Percentiles rank a stretch among this genome's conserved stretches.
Conservation (phyloP, 306 rosid genomes). For the Fragaria ananassa region DNA sequence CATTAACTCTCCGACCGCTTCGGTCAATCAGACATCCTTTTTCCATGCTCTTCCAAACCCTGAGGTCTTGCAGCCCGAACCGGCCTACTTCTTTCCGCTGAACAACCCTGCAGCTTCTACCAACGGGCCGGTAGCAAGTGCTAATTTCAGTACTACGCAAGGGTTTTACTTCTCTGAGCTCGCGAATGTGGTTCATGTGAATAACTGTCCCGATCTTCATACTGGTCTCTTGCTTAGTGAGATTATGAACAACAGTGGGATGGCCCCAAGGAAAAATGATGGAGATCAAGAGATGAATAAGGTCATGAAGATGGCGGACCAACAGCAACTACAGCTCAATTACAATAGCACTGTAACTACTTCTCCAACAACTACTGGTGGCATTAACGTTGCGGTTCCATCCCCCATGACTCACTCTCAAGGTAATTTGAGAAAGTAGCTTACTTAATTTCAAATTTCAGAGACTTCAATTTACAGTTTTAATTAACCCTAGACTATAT, state of each 20-base stretch:
- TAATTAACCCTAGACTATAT: neutral
- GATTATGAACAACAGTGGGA: slow-evolving; percentile 43
- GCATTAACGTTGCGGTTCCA: slow-evolving; percentile 40
- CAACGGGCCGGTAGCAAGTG: slow-evolving; percentile 2
- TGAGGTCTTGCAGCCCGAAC: slow-evolving; percentile 32
- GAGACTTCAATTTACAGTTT: neutral
- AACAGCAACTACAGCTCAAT: slow-evolving; percentile 35
- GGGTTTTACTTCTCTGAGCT: slow-evolving; percentile 77
- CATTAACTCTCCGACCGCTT: slow-evolving; percentile 42
- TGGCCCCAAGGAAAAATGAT: slow-evolving; percentile 40
- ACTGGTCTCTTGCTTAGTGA: slow-evolving; percentile 65
- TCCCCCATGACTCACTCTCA: slow-evolving; percentile 42
- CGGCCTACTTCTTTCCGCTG: slow-evolving; percentile 55
- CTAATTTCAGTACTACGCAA: slow-evolving; percentile 28
- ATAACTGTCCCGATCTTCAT: slow-evolving; percentile 28
- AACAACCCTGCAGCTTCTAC: neutral
- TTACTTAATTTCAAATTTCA: neutral
- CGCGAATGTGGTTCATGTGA: slow-evolving; percentile 36
- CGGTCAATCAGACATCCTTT: slow-evolving; percentile 37
- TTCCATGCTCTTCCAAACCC: slow-evolving; percentile 35
- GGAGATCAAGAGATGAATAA: slow-evolving; percentile 40
- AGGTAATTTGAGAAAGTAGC: slow-evolving; percentile 38
- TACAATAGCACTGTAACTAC: slow-evolving; percentile 22
- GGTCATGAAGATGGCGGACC: slow-evolving; percentile 16
- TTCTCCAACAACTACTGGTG: slow-evolving; percentile 19